Evolutionary conservation across 441 rosid genomes (phyloP), one percentile per base, ranked within the genome.

Genomic region (Aquilaria agallochum): DNA sequence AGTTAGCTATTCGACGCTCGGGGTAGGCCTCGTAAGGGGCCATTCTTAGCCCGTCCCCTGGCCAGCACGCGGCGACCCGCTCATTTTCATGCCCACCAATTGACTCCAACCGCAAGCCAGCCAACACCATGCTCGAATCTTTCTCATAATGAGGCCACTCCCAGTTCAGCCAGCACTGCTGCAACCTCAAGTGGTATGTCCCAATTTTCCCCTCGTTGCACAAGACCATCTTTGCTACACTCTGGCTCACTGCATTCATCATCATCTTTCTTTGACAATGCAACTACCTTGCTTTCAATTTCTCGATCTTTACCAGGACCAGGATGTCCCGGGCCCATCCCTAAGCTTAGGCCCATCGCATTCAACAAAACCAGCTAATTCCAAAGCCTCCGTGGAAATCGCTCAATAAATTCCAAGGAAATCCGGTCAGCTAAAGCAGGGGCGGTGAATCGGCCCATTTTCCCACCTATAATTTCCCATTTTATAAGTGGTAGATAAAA

Each of bases 261-360:
- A 86, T 93, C 34, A 80, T 95, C 50, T 87, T 86, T 64, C 30
- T 90, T 5, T 95, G 99, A 97, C 97, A 95, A 71, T 76, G 86
- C 40, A 73, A 76, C 55, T 53, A 68, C 8, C 72, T 79, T 42
- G 78, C 74, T 31, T 81, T 69, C 3, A 78, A 77, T n/a, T 74
- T 83, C 42, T 49, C 73, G 6, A 56, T 75, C 11, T 75, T 91
- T 59, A 68, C 76, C 42, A 69, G 78, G 78, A 64, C 57, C 42
- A 63, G 67, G 15, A 73, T 80, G 11, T 64, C 33, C 27, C 71
- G 77, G 77, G 72, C 84, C 84, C 46, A 27, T 79, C 47, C 96
- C 96, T 8, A 75, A 58, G 32, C 33, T 83, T 62, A 77, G 99
- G 33, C 85, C 91, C 2, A 73, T 68, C 50, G 89, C 80, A 6